These are phyloP conservation scores for Jamesozyma rosinii DNA, from an alignment of 805 yeast genomes.

Conservation along the genomic window DNA sequence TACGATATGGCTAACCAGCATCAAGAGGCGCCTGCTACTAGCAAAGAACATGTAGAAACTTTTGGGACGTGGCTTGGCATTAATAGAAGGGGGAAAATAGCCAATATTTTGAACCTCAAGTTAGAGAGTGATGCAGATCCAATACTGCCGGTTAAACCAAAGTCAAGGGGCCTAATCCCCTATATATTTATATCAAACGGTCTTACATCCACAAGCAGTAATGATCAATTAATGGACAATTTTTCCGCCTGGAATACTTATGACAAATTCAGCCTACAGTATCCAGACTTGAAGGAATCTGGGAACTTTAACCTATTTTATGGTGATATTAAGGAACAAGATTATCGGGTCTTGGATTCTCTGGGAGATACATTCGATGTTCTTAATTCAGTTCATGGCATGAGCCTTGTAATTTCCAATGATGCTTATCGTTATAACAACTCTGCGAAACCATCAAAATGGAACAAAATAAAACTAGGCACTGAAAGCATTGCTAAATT, in stretches of 20 bases:
- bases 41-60: slow-evolving; percentile 32
- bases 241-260: slow-evolving; percentile 16
- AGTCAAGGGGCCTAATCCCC: slow-evolving; percentile 42
- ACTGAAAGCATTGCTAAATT: slow-evolving; percentile 34
- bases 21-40: not conserved
- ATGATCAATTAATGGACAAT: not conserved
- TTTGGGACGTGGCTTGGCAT: slow-evolving; percentile 93
- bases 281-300: slow-evolving; percentile 14
- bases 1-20: slow-evolving; percentile 46
- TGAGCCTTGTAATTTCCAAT: slow-evolving; percentile 25
- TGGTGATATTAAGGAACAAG: slow-evolving; percentile 25
- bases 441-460: slow-evolving; percentile 43
- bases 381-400: slow-evolving; percentile 15
- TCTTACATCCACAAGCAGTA: not conserved
- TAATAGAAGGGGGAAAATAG: slow-evolving; percentile 46
- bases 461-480: slow-evolving; percentile 66
- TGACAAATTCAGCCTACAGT: slow-evolving; percentile 17
- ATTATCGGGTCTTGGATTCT: slow-evolving; percentile 24
- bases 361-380: slow-evolving; percentile 25
- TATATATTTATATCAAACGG: slow-evolving; percentile 30
- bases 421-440: slow-evolving; percentile 16
- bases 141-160: slow-evolving; percentile 4
- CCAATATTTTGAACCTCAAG: slow-evolving; percentile 63
- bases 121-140: slow-evolving; percentile 31
- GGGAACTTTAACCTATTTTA: slow-evolving; percentile 32